Percentiles rank a stretch among this genome's conserved stretches.
phyloP scores from a whole-genome alignment of 306 rosid genomes.

The Adenanthera pavonina region DNA sequence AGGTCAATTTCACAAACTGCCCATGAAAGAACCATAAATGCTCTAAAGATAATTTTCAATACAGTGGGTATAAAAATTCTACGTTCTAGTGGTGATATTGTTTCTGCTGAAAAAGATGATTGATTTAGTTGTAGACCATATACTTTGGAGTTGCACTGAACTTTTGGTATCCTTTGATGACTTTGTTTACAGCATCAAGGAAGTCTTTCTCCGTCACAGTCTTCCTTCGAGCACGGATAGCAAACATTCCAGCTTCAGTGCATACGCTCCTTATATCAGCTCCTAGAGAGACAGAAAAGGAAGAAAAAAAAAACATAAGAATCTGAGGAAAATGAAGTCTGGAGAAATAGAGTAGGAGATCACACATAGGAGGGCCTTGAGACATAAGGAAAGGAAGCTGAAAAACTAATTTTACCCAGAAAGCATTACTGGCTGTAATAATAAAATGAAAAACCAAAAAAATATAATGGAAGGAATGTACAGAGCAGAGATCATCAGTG shows the following conservation, averaged over 20 bases:
- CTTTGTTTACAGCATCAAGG: conserved; percentile 90
- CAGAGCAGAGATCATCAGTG: neutral
- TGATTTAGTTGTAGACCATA: conserved; percentile 81
- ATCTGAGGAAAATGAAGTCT: conserved; percentile 29
- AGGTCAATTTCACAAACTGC: conserved; percentile 16
- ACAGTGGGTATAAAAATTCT: neutral
- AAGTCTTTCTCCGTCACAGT: conserved; percentile 90
- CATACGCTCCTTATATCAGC: conserved; percentile 91
- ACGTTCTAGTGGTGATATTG: neutral
- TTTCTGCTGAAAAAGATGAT: no score
- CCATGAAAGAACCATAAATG: neutral
- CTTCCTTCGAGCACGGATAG: conserved; percentile 89
- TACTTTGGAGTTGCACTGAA: conserved; percentile 93
- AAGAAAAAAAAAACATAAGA: neutral
- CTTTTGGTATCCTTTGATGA: conserved; percentile 90
- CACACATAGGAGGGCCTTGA: neutral
- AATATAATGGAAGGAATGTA: neutral
- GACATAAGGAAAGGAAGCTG: conserved; percentile 10
- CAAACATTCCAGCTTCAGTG: conserved; percentile 94
- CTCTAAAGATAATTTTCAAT: neutral
- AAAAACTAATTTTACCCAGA: conserved; percentile 7
- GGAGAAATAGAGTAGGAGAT: neutral
- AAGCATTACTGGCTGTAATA: neutral
- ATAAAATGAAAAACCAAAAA: neutral
- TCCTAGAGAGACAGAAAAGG: conserved; percentile 48